Conservation (phyloP, 2,329 filamentous ascomycete species). For the Penicillium sp. region DNA sequence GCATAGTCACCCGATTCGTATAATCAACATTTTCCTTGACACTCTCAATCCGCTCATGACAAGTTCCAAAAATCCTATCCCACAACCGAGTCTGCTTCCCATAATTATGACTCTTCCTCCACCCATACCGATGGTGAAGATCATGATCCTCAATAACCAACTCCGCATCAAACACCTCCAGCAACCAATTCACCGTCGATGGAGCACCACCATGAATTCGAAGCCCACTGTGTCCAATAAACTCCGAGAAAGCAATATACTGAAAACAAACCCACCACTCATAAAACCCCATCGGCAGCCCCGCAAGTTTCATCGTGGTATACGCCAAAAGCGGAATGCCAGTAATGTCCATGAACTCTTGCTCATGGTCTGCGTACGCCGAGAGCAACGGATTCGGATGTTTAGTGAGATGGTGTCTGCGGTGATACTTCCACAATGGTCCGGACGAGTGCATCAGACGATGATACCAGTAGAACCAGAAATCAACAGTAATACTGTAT, state of each 20-base stretch:
- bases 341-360: constrained; percentile 48
- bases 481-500: constrained; percentile 25
- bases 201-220: constrained; percentile 40
- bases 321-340: constrained; percentile 44
- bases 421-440: constrained; percentile 45
- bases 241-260: constrained; percentile 42
- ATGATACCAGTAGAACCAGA: constrained; percentile 29
- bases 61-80: constrained; percentile 40
- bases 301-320: constrained; percentile 35
- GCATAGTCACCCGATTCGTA: constrained; percentile 29
- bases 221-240: constrained; percentile 21
- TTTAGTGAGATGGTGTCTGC: constrained; percentile 49
- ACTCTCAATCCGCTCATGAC: constrained; percentile 39
- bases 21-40: constrained; percentile 35
- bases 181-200: constrained; percentile 36
- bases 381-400: constrained; percentile 46
- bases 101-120: constrained; percentile 39
- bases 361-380: constrained; percentile 45
- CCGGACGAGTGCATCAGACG: constrained; percentile 44
- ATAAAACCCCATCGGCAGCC: constrained; percentile 49
- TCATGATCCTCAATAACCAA: constrained; percentile 48
- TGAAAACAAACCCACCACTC: constrained; percentile 51
- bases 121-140: constrained; percentile 42
- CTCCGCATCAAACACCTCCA: constrained; percentile 38
- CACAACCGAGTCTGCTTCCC: constrained; percentile 39